phyloP scores from a whole-genome alignment of 169 alveolate species.

The Eimeria falciformis region DNA sequence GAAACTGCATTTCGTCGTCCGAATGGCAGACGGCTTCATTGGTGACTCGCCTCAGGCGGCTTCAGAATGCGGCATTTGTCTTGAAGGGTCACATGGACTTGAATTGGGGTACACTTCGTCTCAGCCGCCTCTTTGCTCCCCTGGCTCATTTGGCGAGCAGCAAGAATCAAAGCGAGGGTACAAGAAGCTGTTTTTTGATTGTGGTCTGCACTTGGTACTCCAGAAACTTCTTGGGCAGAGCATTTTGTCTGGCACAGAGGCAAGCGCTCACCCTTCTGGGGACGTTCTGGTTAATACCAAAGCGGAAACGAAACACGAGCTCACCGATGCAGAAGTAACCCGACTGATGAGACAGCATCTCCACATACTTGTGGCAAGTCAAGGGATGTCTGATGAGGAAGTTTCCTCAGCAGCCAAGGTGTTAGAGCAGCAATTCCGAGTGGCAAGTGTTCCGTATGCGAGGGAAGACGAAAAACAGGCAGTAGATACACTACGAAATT shows the following conservation, averaged over 20 bases:
- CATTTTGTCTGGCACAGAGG: not conserved
- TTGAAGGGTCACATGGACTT: not conserved
- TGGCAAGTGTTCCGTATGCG: not conserved
- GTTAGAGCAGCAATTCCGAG: not conserved
- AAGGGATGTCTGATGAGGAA: conserved; percentile 10
- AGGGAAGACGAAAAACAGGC: not conserved
- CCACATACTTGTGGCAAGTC: conserved; percentile 8
- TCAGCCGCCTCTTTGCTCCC: not conserved
- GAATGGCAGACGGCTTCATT: not conserved
- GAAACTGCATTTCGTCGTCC: too few relatives aligned
- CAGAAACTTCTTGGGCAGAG: not conserved
- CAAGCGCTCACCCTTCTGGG: not conserved
- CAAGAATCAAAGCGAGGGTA: conserved; percentile 34
- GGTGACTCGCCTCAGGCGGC: not conserved
- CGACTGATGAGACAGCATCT: conserved; percentile 63
- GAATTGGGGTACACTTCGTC: conserved; percentile 3
- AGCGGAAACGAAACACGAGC: not conserved
- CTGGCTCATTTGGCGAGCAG: conserved; percentile 6
- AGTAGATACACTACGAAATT: not conserved
- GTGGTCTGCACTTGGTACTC: conserved; percentile 49
- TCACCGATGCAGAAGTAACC: conserved; percentile 52
- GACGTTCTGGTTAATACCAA: not conserved
- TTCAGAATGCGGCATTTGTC: not conserved
- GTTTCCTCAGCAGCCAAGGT: conserved; percentile 26
- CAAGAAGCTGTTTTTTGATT: conserved; percentile 32